Percentiles rank a stretch among this genome's conserved stretches.
These are phyloP conservation scores for Vigna angularis DNA, from an alignment of 306 rosid genomes.

Conservation along the genomic window DNA sequence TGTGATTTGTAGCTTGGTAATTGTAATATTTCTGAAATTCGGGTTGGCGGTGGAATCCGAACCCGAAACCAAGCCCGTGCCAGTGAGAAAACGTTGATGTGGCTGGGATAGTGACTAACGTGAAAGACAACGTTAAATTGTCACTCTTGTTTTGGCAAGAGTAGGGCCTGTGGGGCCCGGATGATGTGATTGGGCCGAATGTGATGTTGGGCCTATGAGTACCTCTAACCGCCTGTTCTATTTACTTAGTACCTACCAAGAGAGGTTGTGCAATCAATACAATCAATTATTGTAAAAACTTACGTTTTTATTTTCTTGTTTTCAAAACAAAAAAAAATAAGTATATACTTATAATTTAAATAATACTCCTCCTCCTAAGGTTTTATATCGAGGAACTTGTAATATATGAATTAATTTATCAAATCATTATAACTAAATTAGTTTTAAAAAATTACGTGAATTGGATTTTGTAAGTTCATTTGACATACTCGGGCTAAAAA, in stretches of 20 bases:
- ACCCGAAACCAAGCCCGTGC: neutral
- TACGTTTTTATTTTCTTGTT: neutral
- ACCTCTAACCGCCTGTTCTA: neutral
- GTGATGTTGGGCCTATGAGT: neutral
- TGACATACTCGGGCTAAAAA: too few relatives aligned
- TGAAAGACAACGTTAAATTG: neutral
- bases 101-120: conserved; percentile 23
- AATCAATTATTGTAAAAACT: neutral
- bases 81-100: neutral
- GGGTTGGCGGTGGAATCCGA: neutral
- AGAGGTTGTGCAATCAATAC: conserved; percentile 9
- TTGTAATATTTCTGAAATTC: too few relatives aligned
- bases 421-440: too few relatives aligned
- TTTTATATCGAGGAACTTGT: neutral
- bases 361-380: neutral
- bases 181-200: neutral
- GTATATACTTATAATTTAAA: neutral
- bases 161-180: neutral
- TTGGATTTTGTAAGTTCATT: too few relatives aligned
- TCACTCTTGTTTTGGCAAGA: conserved; percentile 1
- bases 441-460: too few relatives aligned
- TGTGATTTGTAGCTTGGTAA: too few relatives aligned
- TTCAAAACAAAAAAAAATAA: neutral
- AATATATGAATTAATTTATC: neutral
- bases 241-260: neutral